Evolutionary conservation across 2,329 filamentous ascomycete genomes (phyloP).

Genomic region (Cladophialophora bantiana): DNA sequence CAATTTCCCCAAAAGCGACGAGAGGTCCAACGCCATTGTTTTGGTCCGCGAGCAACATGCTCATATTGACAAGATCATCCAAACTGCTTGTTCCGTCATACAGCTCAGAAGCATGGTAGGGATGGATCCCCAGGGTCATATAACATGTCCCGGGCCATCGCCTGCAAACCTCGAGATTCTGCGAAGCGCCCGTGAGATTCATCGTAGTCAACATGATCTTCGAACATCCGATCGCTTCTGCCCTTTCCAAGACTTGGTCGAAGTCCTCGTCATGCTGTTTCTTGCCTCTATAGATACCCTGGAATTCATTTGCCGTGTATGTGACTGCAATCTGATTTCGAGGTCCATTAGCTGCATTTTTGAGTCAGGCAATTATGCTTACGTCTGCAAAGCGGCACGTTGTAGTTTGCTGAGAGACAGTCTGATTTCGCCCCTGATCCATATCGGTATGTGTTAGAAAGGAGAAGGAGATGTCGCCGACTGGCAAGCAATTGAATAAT

Average conservation of each 20-base stretch:
- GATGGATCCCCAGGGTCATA: not conserved
- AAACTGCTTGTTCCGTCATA: not conserved
- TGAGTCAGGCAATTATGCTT: not conserved
- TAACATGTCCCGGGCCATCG: not conserved
- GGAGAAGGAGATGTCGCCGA: not conserved
- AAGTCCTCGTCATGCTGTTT: constrained; percentile 58
- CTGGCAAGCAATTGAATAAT: not conserved
- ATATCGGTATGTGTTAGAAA: not conserved
- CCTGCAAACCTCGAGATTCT: not conserved
- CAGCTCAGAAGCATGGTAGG: not conserved
- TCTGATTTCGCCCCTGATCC: not conserved
- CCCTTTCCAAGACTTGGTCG: constrained; percentile 35
- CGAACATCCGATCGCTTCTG: not conserved
- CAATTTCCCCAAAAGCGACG: not conserved
- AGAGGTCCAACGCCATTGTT: not conserved
- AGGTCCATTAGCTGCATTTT: not conserved
- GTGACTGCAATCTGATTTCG: constrained; percentile 42
- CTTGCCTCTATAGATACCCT: constrained; percentile 60
- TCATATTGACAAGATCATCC: not conserved
- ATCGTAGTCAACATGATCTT: constrained; percentile 17
- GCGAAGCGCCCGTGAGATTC: not conserved
- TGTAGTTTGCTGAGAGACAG: not conserved
- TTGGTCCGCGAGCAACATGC: not conserved
- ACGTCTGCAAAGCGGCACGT: not conserved
- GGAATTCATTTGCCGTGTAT: constrained; percentile 50